Conservation (phyloP, 192 early-diverging fungal species). For the Radiomyces spectabilis region DNA sequence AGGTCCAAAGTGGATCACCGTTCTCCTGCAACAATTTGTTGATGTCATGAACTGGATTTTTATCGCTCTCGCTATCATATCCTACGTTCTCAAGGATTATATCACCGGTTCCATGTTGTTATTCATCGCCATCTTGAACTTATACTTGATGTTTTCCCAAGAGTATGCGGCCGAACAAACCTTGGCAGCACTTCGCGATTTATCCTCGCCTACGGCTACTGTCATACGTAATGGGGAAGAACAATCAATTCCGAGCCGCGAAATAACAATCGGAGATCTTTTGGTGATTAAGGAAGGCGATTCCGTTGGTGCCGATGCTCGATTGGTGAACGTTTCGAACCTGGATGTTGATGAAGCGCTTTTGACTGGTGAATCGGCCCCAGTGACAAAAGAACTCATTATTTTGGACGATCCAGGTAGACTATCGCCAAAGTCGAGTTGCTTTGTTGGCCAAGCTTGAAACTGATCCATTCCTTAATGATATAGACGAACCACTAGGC, state of each 20-base stretch:
- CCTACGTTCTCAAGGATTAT: conserved; percentile 56
- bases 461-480: no score
- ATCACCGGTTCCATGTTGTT: conserved; percentile 65
- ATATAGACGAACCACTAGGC: conserved; percentile 68
- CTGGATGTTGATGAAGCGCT: conserved; percentile 89
- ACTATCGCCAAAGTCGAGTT: no score
- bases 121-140: conserved; percentile 77
- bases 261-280: conserved; percentile 84
- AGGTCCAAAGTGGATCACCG: conserved; percentile 49
- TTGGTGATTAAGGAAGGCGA: conserved; percentile 90
- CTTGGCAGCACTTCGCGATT: conserved; percentile 79
- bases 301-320: conserved; percentile 83
- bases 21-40: conserved; percentile 53
- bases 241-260: conserved; percentile 61
- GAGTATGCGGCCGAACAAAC: conserved; percentile 94
- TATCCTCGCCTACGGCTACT: conserved; percentile 78
- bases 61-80: conserved; percentile 28
- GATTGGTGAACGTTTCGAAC: conserved; percentile 78
- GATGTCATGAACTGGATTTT: conserved; percentile 61
- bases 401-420: conserved; percentile 4
- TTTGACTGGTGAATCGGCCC: conserved; percentile 85
- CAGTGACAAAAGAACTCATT: conserved; percentile 55
- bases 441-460: neutral
- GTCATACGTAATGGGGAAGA: conserved; percentile 84
- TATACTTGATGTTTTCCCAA: conserved; percentile 87